A percentile compares a stretch with the other conserved stretches of the same genome.
Evolutionary conservation across 2,329 filamentous ascomycete species (phyloP).

Genomic region (Hypoxylon sp.): DNA sequence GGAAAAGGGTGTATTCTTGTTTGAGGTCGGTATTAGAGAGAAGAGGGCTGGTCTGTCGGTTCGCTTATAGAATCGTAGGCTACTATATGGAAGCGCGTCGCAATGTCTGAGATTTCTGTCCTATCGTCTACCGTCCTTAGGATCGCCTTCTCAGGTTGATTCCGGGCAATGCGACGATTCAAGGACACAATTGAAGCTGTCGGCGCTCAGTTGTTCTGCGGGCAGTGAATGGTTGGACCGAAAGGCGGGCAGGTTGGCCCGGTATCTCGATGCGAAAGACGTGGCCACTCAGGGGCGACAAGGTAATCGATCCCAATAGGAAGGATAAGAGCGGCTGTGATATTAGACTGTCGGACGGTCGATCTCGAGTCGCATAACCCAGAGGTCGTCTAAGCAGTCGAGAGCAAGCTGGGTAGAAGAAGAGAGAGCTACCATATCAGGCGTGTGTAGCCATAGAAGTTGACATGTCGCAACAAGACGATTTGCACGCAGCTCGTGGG

Average conservation of each 20-base stretch:
- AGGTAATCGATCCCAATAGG: background rate
- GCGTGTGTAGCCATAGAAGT: conserved; percentile 18
- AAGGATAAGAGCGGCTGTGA: background rate
- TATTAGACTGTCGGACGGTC: conserved; percentile 1
- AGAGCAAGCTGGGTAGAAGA: conserved; percentile 1
- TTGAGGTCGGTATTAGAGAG: conserved; percentile 5
- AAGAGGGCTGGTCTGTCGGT: conserved; percentile 2
- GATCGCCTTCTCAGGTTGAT: background rate
- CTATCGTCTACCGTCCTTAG: conserved; percentile 12
- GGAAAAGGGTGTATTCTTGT: conserved; percentile 19
- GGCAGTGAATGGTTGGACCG: conserved; percentile 18
- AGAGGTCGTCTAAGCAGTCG: conserved; percentile 6
- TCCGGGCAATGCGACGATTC: background rate
- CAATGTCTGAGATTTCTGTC: conserved; percentile 5
- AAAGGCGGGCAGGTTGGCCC: conserved; percentile 21
- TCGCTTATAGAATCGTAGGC: background rate
- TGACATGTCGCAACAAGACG: conserved; percentile 32
- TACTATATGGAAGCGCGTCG: conserved; percentile 14
- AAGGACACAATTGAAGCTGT: conserved; percentile 10
- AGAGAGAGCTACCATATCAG: conserved; percentile 13
- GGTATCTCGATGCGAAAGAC: conserved; percentile 20
- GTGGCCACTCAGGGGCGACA: conserved; percentile 22
- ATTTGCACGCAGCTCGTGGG: conserved; percentile 22
- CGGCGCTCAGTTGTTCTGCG: conserved; percentile 3
- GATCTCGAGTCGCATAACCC: conserved; percentile 24